Conservation (phyloP, 2,329 filamentous ascomycete genomes). For the Thelonectria discophora region DNA sequence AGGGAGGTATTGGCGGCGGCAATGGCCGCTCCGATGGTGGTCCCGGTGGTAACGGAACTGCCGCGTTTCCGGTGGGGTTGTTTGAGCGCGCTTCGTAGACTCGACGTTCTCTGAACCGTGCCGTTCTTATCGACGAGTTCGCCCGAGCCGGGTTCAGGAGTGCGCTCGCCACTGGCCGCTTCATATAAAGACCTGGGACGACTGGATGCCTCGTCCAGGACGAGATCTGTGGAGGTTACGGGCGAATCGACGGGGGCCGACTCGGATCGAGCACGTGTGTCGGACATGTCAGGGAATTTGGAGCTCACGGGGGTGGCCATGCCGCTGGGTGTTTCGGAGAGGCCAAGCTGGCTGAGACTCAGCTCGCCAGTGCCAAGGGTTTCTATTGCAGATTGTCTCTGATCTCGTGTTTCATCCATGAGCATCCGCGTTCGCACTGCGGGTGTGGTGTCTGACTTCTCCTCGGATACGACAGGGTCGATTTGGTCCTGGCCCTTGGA, state of each 20-base stretch:
- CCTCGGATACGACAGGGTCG: slow-evolving; percentile 41
- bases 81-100: slow-evolving; percentile 69
- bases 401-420: slow-evolving; percentile 52
- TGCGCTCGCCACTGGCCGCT: slow-evolving; percentile 62
- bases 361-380: slow-evolving; percentile 90
- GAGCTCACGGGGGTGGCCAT: slow-evolving; percentile 65
- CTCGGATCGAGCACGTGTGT: slow-evolving; percentile 62
- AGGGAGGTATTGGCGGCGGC: slow-evolving; percentile 75
- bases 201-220: slow-evolving; percentile 48
- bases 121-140: slow-evolving; percentile 71
- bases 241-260: slow-evolving; percentile 64
- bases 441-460: slow-evolving; percentile 54
- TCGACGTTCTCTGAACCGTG: slow-evolving; percentile 70
- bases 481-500: slow-evolving; percentile 38
- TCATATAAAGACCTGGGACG: slow-evolving; percentile 63
- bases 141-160: slow-evolving; percentile 68
- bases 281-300: slow-evolving; percentile 61
- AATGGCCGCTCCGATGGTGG: slow-evolving; percentile 75
- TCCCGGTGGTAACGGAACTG: slow-evolving; percentile 77
- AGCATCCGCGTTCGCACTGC: slow-evolving; percentile 44
- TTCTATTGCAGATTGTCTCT: slow-evolving; percentile 81
- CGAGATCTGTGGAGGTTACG: slow-evolving; percentile 38
- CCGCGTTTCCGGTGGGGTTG: slow-evolving; percentile 76
- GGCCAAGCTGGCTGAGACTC: slow-evolving; percentile 87
- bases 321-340: slow-evolving; percentile 67